These are phyloP conservation scores for Fusarium continuum DNA, from an alignment of 2,329 filamentous ascomycete species.

Conservation along the genomic window DNA sequence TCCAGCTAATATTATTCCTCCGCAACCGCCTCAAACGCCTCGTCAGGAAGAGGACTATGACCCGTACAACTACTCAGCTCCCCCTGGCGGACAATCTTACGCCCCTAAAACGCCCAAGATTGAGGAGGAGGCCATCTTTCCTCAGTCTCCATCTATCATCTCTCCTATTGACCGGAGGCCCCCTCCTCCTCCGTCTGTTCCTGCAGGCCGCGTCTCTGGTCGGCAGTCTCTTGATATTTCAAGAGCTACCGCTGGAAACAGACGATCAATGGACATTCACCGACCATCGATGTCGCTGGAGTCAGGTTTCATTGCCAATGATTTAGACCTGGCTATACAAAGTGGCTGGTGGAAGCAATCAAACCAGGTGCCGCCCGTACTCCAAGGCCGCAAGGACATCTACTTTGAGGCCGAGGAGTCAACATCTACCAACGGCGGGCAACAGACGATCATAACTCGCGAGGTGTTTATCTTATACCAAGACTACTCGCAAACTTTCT, in stretches of 20 bases:
- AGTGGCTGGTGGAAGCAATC: slow-evolving; percentile 90
- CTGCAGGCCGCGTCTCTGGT: slow-evolving; percentile 36
- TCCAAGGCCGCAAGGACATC: slow-evolving; percentile 85
- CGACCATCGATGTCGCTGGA: slow-evolving; percentile 79
- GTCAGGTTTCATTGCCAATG: slow-evolving; percentile 85
- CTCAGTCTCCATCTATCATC: slow-evolving; percentile 55
- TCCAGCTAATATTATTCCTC: slow-evolving; percentile 66
- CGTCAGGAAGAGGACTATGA: slow-evolving; percentile 74
- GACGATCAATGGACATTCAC: slow-evolving; percentile 76
- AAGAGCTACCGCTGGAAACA: slow-evolving; percentile 53
- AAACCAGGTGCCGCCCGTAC: slow-evolving; percentile 79
- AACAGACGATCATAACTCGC: slow-evolving; percentile 77
- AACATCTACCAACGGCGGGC: slow-evolving; percentile 72
- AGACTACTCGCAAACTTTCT: slow-evolving; percentile 94
- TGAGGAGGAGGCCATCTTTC: slow-evolving; percentile 59
- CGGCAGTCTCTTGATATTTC: slow-evolving; percentile 50
- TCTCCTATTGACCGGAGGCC: slow-evolving; percentile 59
- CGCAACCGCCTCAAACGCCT: slow-evolving; percentile 50
- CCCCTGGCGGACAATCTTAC: slow-evolving; percentile 46
- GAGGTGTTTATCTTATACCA: slow-evolving; percentile 89
- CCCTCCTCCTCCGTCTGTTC: slow-evolving; percentile 52
- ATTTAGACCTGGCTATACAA: slow-evolving; percentile 79
- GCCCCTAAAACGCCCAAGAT: slow-evolving; percentile 51
- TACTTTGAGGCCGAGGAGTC: slow-evolving; percentile 84
- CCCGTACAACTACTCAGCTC: slow-evolving; percentile 65